Base-by-base conservation (phyloP, 1,284 basidiomycete genomes). In the Sporisorium scitamineum region DNA sequence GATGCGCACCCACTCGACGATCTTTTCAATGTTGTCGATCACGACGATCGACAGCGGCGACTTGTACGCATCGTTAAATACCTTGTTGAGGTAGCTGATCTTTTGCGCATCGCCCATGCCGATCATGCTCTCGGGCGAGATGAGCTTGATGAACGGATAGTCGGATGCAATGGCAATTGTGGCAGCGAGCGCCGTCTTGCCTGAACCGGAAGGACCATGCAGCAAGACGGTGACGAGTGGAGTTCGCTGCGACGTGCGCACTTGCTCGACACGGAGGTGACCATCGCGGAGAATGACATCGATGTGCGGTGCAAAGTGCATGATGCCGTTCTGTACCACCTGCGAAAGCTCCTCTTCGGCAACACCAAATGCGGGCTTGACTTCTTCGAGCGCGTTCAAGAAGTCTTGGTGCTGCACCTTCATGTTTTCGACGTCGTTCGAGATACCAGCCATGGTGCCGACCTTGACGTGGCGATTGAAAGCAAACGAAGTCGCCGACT, bases 381-480 rank as follows among this genome's bases (percentile, higher is more conserved):
- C 95, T 86, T 99, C 97, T 6, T 96, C 93, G 50, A 99, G 88
- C 0, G 96, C 97, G 82, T 91, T 90, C 89, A 94, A 87, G 84
- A 99, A 99, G 87, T 99, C 97, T 14, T 88, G 87, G 64, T 92
- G 88, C 77, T 93, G 94, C 47, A 99, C 95, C 71, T 93, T 89
- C 86, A 99, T 88, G 84, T 95, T 91, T 86, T 97, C 95, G 51
- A 99, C 91, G 86, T 99, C 94, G 80, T 98, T 94, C 26, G 92
- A 93, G 75, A 98, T 94, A 11, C 95, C 96, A 8, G 97, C 97
- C 87, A 97, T 92, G 3, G 95, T 96, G 18, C 97, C 97, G 62
- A 97, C 91, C 88, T 97, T 98, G 83, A 98, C 94, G 86, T 98
- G 96, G 58, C 96, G 89, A 83, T 94, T 97, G 88, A 99, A 97